Percentiles rank a stretch among this genome's conserved stretches.
phyloP scores from a whole-genome alignment of 2,329 filamentous ascomycete genomes.

The Cryphonectria naterciae region DNA sequence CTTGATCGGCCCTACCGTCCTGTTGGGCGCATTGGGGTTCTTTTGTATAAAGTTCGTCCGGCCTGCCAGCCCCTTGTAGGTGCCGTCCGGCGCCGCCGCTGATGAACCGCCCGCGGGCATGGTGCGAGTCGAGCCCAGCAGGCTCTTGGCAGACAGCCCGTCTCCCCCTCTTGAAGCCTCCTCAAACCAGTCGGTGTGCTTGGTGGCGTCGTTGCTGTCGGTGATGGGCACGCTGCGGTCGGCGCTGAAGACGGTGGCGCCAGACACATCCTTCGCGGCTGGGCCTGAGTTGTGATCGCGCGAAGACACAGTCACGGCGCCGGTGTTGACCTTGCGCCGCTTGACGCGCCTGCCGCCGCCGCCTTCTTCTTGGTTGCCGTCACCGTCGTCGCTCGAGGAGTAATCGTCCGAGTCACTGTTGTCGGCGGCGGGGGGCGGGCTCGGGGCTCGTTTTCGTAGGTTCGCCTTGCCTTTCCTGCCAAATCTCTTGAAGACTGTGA shows the following conservation, averaged over 20 bases:
- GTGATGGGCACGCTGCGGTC: conserved; percentile 66
- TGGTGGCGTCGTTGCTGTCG: conserved; percentile 84
- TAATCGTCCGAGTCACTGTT: conserved; percentile 58
- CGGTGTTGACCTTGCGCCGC: conserved; percentile 71
- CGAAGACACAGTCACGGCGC: conserved; percentile 68
- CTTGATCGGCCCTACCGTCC: conserved; percentile 83
- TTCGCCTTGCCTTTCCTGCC: conserved; percentile 75
- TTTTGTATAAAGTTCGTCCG: conserved; percentile 77
- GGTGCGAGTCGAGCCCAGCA: conserved; percentile 61
- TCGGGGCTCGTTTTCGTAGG: conserved; percentile 78
- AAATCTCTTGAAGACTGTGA: conserved; percentile 85
- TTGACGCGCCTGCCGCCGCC: conserved; percentile 71
- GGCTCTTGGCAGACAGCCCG: conserved; percentile 52
- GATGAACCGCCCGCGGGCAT: conserved; percentile 38
- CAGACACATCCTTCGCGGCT: conserved; percentile 30
- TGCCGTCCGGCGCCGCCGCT: conserved; percentile 57
- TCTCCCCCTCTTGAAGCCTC: conserved; percentile 62
- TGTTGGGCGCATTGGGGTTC: conserved; percentile 73
- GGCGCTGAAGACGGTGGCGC: conserved; percentile 57
- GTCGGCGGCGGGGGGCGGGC: conserved; percentile 67
- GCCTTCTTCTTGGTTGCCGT: not conserved
- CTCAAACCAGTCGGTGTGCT: conserved; percentile 87
- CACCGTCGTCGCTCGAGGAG: conserved; percentile 72
- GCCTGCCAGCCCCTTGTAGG: conserved; percentile 76
- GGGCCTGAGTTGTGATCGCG: conserved; percentile 48